Base-by-base conservation (phyloP, 495 filamentous ascomycete species). In the Lophium mytilinum region DNA sequence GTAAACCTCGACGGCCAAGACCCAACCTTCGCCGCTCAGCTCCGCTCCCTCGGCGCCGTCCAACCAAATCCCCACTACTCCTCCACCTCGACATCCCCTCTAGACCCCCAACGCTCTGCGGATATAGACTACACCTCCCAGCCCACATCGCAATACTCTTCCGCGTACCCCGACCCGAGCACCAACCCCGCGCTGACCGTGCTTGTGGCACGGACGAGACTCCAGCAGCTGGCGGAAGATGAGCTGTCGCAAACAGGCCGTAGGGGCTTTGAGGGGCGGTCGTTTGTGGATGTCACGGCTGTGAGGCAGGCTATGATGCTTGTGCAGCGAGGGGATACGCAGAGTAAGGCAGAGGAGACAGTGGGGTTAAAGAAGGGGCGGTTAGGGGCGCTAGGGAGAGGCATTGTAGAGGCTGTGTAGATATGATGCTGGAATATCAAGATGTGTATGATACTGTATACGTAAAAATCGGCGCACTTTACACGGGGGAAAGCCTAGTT, bases 1-100 rank as follows among this genome's bases (percentile, higher is more conserved):
- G 81, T 86, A 56, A 78, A 84, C 64, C 72, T 82, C 56, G 85
- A 87, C 62, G 80, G 78, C 57, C 76, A 75, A n/a, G 83, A 86
- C 61, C 83, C 83, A 2, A 71, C 79, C 67, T 85, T 82, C 69
- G 80, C 79, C 49, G 76, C 75, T 60, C 81, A 80, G 50, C 78
- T 87, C 54, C 79, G 78, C 64, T 69, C 71, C 40, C 75, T 89
- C 60, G 85, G 85, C 53, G 78, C 85, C 53, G 84, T 87, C 17
- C 75, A 77, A 50, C 83, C 84, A 15, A 72, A 72, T 53, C 82
- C 82, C 9, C 81, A 78, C 34, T 67, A 76, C 61, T 83, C 84
- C 9, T 71, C 75, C 60, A 75, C 78, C 35, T 83, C 79, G 54
- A 77, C 74, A 52, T 76, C 79, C 64, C 54, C 61, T 6, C 53